A percentile compares a stretch with the other conserved stretches of the same genome.
Evolutionary conservation across 441 rosid genomes (phyloP).

Genomic region (Raphanus hybrid): DNA sequence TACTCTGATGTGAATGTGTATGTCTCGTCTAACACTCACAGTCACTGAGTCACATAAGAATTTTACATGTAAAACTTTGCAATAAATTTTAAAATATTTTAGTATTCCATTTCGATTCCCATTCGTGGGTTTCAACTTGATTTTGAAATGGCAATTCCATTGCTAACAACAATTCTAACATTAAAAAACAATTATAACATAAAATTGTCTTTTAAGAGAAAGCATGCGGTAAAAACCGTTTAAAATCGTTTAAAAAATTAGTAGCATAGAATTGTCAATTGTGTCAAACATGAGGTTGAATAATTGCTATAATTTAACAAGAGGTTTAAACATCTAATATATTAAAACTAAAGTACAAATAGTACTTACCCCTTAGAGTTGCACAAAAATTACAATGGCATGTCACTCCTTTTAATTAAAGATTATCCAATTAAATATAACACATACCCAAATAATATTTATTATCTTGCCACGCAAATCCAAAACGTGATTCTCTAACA

Average conservation of each 20-base stretch:
- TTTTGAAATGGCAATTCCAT: neutral
- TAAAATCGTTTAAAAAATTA: neutral
- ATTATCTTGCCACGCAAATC: too few species aligned
- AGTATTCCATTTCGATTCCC: neutral
- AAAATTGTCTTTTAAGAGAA: neutral
- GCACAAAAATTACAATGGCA: too few species aligned
- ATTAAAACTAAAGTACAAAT: too few species aligned
- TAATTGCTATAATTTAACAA: neutral
- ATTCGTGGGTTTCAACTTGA: neutral
- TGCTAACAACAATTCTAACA: too few species aligned
- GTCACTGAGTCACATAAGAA: constrained; percentile 13
- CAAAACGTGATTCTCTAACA: too few species aligned
- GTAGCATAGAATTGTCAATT: neutral
- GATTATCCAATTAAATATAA: too few species aligned
- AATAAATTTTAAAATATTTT: constrained; percentile 1
- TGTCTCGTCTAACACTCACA: constrained; percentile 31
- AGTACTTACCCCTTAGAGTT: too few species aligned
- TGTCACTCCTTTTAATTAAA: too few species aligned
- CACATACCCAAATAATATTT: too few species aligned
- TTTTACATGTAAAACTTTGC: neutral
- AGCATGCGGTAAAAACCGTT: neutral
- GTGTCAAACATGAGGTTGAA: neutral
- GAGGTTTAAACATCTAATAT: neutral
- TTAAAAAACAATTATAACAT: too few species aligned
- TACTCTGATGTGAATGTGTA: constrained; percentile 37